Base-by-base conservation (phyloP, 768 basidiomycete genomes). In the Rhizopogon sp. region DNA sequence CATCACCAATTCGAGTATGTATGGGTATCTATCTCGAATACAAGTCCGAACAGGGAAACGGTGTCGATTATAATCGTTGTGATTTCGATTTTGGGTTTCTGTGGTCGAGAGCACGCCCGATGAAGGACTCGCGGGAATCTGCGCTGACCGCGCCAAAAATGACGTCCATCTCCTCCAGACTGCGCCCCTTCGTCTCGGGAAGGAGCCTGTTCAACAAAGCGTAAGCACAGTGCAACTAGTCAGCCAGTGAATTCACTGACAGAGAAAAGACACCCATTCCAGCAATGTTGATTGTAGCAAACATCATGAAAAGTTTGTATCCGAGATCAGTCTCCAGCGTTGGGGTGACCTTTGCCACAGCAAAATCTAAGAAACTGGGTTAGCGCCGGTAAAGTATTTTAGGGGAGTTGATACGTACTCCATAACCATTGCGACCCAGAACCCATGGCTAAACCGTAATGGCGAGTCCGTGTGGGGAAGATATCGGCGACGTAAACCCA, bases 371-470 rank as follows among this genome's bases (percentile, higher is more conserved):
- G 41, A 1, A 4, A 10, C 44, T 11, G 6, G 20, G 39, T 59
- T 25, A 55, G 58, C 46, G 5, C 43, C 14, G 25, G 28, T 11
- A 6, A 20, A 2, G 20, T 11, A 3, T 45, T 14, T 5, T 2
- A 31, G 14, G 40, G 6, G 43, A 2, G 7, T n/a, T 29, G 33
- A 33, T 14, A 76, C 82, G 53, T 60, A 87, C 86, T 90, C 79
- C 80, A 91, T 8, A 93, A 70, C 90, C 90, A 93, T 54, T 93
- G 92, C 3, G 88, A 83, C 14, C 83, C 82, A 55, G 86, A 85
- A 0, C 86, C 92, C 5, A 83, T 70, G 0, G 88, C 79, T 20
- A 93, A 72, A 39, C 92, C 92, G 61, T 87, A 91, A 62, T 90
- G 87, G 54, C 91, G 76, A 14, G 90, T 91, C 42, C 90, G 75